These are phyloP conservation scores for Chrysoporthe deuterocubensis DNA, from an alignment of 2,329 filamentous ascomycete genomes.

Conservation along the genomic window DNA sequence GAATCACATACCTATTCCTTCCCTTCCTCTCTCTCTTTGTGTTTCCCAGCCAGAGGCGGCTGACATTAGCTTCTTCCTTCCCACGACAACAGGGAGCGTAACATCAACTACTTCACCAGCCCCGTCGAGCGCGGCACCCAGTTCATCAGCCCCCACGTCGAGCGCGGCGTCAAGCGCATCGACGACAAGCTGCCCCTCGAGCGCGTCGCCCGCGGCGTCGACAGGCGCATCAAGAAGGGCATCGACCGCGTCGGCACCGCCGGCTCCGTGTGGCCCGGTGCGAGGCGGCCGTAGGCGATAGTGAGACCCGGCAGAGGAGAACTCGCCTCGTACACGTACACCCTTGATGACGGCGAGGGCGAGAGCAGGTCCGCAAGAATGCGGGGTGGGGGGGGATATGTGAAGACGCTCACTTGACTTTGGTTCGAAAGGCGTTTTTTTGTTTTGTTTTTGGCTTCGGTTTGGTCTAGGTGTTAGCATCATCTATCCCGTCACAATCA, in stretches of 20 bases:
- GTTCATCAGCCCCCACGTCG: constrained; percentile 52
- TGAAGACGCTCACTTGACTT: not conserved
- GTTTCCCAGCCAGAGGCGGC: not conserved
- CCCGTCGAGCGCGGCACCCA: constrained; percentile 52
- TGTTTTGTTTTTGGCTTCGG: not conserved
- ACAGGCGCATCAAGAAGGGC: constrained; percentile 51
- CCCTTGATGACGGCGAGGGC: no score
- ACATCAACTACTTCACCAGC: constrained; percentile 57
- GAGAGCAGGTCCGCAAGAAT: not conserved
- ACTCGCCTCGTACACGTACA: no score
- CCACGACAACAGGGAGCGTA: constrained; percentile 45
- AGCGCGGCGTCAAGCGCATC: constrained; percentile 49
- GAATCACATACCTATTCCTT: no score
- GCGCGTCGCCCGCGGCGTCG: constrained; percentile 53
- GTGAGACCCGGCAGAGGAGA: no score
- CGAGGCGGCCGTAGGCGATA: not conserved
- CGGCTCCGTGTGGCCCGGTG: constrained; percentile 4
- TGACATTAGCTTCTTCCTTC: not conserved
- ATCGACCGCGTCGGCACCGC: constrained; percentile 41
- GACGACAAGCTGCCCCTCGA: constrained; percentile 54
- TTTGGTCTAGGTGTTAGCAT: not conserved
- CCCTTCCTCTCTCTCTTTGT: no score
- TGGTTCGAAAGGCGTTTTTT: not conserved
- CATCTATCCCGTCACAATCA: no score
- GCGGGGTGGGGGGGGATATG: not conserved